Evolutionary conservation across 2,329 filamentous ascomycete genomes (phyloP).

Genomic region (Cordyceps militaris): DNA sequence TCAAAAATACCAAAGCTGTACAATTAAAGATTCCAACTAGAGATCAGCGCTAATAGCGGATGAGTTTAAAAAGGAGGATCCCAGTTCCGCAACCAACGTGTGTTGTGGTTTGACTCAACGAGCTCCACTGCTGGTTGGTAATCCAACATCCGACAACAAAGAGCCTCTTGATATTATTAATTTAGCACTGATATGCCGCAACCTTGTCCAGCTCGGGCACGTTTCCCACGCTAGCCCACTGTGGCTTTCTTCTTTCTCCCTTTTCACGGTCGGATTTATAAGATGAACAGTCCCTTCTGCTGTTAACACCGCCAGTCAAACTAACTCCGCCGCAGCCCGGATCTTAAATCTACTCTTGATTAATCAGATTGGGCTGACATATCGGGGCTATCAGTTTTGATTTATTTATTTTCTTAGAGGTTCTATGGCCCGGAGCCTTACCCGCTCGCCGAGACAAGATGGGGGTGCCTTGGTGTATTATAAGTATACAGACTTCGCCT

Average conservation of each 20-base stretch:
- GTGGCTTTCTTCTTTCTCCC: no score
- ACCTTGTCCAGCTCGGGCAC: neutral
- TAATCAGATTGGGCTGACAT: neutral
- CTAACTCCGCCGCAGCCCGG: slow-evolving; percentile 1
- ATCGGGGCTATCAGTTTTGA: neutral
- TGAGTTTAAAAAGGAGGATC: no score
- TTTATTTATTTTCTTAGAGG: neutral
- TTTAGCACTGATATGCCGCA: neutral
- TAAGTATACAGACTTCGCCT: neutral
- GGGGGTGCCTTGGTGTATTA: neutral
- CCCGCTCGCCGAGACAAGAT: neutral
- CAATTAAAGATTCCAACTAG: neutral
- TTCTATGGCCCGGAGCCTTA: neutral
- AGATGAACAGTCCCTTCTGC: neutral
- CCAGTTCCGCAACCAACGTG: neutral
- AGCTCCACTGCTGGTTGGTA: neutral
- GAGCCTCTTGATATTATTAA: neutral
- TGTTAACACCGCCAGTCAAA: neutral
- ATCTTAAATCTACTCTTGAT: neutral
- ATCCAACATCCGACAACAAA: neutral
- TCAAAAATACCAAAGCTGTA: no score
- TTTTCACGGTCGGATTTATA: slow-evolving; percentile 1
- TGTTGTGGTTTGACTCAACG: neutral
- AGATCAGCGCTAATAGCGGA: neutral
- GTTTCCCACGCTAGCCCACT: neutral